Evolutionary conservation across 164 flowering plant genomes (phyloP), one percentile per base, ranked within the genome.

Genomic region (Tinospora cordifolia): DNA sequence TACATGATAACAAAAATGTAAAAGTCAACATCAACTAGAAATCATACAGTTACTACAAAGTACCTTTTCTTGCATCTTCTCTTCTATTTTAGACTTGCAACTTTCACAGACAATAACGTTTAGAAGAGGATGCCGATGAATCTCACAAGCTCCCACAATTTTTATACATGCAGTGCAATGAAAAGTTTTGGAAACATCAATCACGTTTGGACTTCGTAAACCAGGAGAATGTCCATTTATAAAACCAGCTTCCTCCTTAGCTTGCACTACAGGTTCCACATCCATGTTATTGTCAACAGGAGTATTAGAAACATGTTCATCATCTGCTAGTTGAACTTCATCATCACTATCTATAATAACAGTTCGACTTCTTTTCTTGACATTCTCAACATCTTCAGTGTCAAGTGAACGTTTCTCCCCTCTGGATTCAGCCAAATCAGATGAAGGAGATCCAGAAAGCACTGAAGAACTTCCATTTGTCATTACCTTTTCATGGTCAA

Each of bases 161-260:
- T 84, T 79, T 69, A 77, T 44, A 80, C 98, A 92, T 59, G 84
- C 88, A 67, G 94, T 92, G 77, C 96, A 92, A 36, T 75, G 71
- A 67, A 80, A 84, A 19, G 71, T 76, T 67, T 76, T 83, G 46
- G 74, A 39, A 21, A 54, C 62, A 66, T 46, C 73, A 1, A 67
- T 58, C 66, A 5, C 65, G 58, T 69, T 58, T 5, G 17, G 41
- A 74, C 46, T 70, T 44, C 11, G 51, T 9, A 67, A 70, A 68
- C 77, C 71, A 73, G 41, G 59, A 60, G 71, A 63, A 75, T 71
- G 70, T 54, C 49, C 75, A 69, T 34, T 71, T 65, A 54, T 72
- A 67, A 47, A 58, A 26, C 63, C 73, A 19, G 65, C 62, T 57
- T 67, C 75, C 25, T 75, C 79, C 67, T 54, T 82, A 69, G 66